These are phyloP conservation scores for Beauveria medogensis DNA, from an alignment of 2,329 filamentous ascomycete species.

Conservation along the genomic window DNA sequence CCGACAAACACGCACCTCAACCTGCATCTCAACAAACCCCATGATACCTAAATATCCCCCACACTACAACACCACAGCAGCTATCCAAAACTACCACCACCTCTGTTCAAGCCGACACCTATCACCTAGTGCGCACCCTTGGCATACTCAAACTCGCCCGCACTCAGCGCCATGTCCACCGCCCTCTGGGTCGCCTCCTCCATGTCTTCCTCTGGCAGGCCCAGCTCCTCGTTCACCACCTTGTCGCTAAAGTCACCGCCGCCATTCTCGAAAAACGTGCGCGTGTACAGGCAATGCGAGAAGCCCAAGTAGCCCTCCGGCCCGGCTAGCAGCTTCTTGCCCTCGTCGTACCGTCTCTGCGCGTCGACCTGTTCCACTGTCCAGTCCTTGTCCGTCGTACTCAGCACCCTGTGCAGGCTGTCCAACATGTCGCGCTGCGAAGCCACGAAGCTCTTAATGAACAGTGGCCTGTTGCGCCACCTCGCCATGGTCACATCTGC, in stretches of 20 bases:
- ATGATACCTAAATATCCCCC: not conserved
- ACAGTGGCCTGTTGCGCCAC: constrained; percentile 39
- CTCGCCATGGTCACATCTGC: constrained; percentile 28
- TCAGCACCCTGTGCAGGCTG: constrained; percentile 49
- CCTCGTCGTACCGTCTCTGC: constrained; percentile 38
- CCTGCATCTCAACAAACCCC: not conserved
- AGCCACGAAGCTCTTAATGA: constrained; percentile 47
- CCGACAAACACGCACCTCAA: not conserved
- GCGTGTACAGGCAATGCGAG: constrained; percentile 43
- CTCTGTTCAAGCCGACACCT: not conserved
- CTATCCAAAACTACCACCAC: not conserved
- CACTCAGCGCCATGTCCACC: constrained; percentile 29
- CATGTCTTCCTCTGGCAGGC: constrained; percentile 48
- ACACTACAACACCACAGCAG: not conserved
- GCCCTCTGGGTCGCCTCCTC: constrained; percentile 46
- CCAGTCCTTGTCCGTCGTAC: constrained; percentile 53
- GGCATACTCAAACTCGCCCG: not conserved
- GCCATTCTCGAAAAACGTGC: constrained; percentile 41
- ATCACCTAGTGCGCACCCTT: not conserved
- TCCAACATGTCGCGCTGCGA: constrained; percentile 59
- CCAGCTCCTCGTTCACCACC: constrained; percentile 43
- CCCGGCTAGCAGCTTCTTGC: constrained; percentile 31
- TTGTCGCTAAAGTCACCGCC: constrained; percentile 34
- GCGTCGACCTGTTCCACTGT: constrained; percentile 39
- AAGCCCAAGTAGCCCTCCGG: constrained; percentile 33